A percentile compares a stretch with the other conserved stretches of the same genome.
phyloP scores from a whole-genome alignment of 768 basidiomycete species.

The Phylloporus sp. region DNA sequence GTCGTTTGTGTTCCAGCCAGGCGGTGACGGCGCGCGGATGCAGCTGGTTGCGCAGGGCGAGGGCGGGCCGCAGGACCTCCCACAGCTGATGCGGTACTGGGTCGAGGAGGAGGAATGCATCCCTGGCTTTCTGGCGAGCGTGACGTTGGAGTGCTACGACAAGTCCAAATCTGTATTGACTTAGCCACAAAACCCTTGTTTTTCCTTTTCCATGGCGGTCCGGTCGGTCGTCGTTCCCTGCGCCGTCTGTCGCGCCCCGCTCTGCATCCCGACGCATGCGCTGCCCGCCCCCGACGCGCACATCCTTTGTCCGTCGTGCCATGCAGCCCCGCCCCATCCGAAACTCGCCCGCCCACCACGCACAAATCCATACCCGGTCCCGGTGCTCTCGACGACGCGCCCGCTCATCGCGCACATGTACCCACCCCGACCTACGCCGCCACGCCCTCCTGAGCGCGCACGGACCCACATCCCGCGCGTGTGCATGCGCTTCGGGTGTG shows the following conservation, averaged over 20 bases:
- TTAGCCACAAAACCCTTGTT: neutral
- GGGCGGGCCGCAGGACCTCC: constrained; percentile 69
- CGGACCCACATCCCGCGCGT: neutral
- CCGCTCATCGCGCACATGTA: neutral
- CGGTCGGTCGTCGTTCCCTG: neutral
- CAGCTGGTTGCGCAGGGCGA: constrained; percentile 73
- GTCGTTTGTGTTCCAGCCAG: constrained; percentile 82
- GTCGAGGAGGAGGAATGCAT: constrained; percentile 82
- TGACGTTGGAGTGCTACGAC: constrained; percentile 87
- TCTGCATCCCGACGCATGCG: constrained; percentile 1
- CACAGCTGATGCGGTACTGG: constrained; percentile 80
- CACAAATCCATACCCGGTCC: constrained; percentile 5
- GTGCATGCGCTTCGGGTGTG: constrained; percentile 23
- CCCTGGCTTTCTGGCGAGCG: constrained; percentile 84
- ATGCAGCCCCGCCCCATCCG: neutral
- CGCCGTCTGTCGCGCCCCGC: constrained; percentile 4
- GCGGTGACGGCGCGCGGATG: constrained; percentile 51
- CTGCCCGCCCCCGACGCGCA: constrained; percentile 1
- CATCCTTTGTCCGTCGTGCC: constrained; percentile 5
- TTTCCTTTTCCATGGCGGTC: neutral
- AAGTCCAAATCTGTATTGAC: constrained; percentile 46
- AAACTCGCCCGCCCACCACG: neutral
- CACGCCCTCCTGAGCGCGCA: too few species aligned
- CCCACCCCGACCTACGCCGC: neutral
- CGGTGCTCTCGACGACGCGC: neutral